Evolutionary conservation across 2,329 filamentous ascomycete genomes (phyloP).

Genomic region (Pseudocercospora eumusae): DNA sequence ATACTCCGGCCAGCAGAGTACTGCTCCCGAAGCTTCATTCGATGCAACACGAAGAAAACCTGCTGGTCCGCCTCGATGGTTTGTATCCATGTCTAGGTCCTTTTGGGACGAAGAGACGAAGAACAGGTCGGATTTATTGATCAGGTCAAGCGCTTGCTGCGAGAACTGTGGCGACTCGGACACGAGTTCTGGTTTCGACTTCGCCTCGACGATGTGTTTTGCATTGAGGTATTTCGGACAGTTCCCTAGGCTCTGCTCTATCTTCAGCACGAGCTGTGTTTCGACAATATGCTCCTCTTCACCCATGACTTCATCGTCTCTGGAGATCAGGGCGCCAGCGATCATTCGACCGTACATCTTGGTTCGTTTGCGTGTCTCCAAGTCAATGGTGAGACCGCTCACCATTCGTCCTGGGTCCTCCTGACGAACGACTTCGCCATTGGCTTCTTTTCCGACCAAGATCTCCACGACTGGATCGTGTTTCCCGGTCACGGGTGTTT

Average conservation of each 20-base stretch:
- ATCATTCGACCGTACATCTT: slow-evolving; percentile 73
- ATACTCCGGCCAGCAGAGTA: slow-evolving; percentile 77
- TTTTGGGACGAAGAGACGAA: slow-evolving; percentile 72
- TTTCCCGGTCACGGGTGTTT: slow-evolving; percentile 59
- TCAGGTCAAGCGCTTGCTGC: slow-evolving; percentile 57
- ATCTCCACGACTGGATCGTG: slow-evolving; percentile 71
- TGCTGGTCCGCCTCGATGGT: slow-evolving; percentile 72
- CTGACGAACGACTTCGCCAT: slow-evolving; percentile 48
- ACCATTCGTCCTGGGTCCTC: slow-evolving; percentile 55
- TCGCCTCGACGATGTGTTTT: slow-evolving; percentile 61
- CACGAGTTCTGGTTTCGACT: slow-evolving; percentile 56
- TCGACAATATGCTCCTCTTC: slow-evolving; percentile 38
- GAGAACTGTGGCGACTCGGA: slow-evolving; percentile 54
- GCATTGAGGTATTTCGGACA: slow-evolving; percentile 86
- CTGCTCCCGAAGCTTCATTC: slow-evolving; percentile 50
- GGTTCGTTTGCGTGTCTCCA: slow-evolving; percentile 68
- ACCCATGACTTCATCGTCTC: slow-evolving; percentile 38
- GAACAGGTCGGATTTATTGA: slow-evolving; percentile 70
- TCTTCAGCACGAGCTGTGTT: slow-evolving; percentile 64
- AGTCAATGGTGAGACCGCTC: slow-evolving; percentile 63
- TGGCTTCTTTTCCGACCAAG: slow-evolving; percentile 55
- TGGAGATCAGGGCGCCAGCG: slow-evolving; percentile 57
- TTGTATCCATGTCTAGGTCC: slow-evolving; percentile 73
- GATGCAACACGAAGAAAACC: slow-evolving; percentile 72
- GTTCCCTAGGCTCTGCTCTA: slow-evolving; percentile 74